Evolutionary conservation across 345 rosid species (phyloP).

Genomic region (Pseudoturritis turrita): DNA sequence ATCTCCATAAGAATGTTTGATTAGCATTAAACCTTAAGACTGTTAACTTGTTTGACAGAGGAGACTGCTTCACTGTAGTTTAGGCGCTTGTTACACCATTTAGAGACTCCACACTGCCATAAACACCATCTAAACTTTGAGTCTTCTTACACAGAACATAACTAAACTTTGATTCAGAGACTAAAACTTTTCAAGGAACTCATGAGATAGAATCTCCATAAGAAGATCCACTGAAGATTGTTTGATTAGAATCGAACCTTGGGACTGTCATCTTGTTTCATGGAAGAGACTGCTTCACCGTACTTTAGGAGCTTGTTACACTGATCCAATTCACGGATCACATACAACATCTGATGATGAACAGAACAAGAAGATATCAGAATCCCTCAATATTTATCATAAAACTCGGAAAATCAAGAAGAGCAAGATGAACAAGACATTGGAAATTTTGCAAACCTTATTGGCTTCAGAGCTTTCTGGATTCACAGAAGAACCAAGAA

Average conservation of each 20-base stretch:
- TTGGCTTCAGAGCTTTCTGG: constrained; percentile 22
- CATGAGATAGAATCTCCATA: too few species aligned
- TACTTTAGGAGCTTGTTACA: constrained; percentile 30
- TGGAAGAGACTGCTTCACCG: constrained; percentile 21
- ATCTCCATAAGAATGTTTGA: too few species aligned
- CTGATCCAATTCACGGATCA: constrained; percentile 28
- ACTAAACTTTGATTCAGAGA: too few species aligned
- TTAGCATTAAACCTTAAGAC: too few species aligned
- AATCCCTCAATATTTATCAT: neutral
- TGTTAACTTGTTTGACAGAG: too few species aligned
- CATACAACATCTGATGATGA: constrained; percentile 21
- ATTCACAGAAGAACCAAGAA: constrained; percentile 8
- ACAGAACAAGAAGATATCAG: neutral
- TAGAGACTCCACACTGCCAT: too few species aligned
- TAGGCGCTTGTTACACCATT: too few species aligned
- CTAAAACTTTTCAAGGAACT: too few species aligned
- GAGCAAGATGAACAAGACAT: neutral
- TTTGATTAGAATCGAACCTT: constrained; percentile 7
- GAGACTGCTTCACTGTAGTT: too few species aligned
- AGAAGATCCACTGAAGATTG: neutral
- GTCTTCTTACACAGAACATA: too few species aligned
- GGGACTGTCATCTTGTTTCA: constrained; percentile 16
- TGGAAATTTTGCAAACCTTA: constrained; percentile 13
- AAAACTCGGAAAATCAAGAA: too few species aligned
- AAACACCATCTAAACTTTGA: too few species aligned